Percentiles rank a stretch among this genome's conserved stretches.
These are phyloP conservation scores for Barnettozyma wickerhamii DNA, from an alignment of 805 yeast genomes.

Conservation along the genomic window DNA sequence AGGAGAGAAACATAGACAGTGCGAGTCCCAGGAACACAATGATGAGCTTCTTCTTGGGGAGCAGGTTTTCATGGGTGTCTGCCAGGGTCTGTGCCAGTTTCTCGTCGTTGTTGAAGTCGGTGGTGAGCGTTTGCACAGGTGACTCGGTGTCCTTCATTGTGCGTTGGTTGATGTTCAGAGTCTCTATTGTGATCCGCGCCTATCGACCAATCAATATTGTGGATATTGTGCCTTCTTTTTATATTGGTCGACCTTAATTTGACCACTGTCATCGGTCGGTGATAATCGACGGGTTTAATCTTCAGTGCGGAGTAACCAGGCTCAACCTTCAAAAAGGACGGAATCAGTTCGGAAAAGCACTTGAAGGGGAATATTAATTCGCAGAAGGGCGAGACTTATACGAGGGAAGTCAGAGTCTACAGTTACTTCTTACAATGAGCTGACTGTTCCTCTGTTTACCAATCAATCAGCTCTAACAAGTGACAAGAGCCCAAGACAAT, in stretches of 20 bases:
- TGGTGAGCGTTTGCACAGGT: not conserved
- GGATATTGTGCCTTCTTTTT: not conserved
- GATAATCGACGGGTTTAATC: not conserved
- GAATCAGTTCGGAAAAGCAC: no score
- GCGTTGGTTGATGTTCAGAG: not conserved
- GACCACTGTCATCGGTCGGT: not conserved
- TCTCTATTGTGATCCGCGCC: not conserved
- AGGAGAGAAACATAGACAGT: constrained; percentile 3
- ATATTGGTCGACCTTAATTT: not conserved
- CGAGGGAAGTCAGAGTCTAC: not conserved
- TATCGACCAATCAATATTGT: no score
- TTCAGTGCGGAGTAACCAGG: not conserved
- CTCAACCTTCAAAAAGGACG: no score
- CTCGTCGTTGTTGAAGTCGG: not conserved
- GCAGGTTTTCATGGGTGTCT: constrained; percentile 26
- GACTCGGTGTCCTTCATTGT: not conserved
- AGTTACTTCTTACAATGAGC: no score
- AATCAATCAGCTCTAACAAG: no score
- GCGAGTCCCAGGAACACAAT: constrained; percentile 5
- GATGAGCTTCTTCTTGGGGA: constrained; percentile 4
- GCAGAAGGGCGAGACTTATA: not conserved
- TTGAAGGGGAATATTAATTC: not conserved
- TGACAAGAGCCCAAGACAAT: no score
- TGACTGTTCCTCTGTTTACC: no score
- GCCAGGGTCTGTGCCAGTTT: constrained; percentile 15